Conservation (phyloP, 2,329 filamentous ascomycete genomes). For the Pyrenochaeta sp. region DNA sequence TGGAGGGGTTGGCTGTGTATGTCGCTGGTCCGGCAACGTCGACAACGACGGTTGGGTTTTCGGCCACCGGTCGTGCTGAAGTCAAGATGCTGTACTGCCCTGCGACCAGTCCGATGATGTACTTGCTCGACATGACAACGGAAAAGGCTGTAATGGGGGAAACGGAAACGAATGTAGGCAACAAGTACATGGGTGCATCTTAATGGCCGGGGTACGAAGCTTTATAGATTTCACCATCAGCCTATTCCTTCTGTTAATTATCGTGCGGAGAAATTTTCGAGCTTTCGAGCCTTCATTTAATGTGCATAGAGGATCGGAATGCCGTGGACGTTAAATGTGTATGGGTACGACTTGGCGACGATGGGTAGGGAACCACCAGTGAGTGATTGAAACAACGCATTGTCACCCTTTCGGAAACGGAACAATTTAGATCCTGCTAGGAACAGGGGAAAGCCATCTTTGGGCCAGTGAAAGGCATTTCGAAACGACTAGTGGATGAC, state of each 20-base stretch:
- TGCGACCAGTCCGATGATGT: conserved; percentile 7
- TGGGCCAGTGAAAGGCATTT: background rate
- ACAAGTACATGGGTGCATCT: background rate
- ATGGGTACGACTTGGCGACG: conserved; percentile 6
- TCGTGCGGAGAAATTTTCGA: background rate
- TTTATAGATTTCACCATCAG: background rate
- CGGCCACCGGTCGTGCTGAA: conserved; percentile 2
- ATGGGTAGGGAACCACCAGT: conserved; percentile 1
- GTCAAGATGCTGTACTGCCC: conserved; percentile 7
- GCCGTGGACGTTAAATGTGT: background rate
- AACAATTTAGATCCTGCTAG: conserved; percentile 3
- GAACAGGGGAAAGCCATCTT: background rate
- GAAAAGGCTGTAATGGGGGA: conserved; percentile 5
- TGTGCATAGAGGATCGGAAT: background rate
- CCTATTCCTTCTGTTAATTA: background rate
- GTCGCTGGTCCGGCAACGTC: conserved; percentile 10
- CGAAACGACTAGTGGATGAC: background rate
- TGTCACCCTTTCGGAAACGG: background rate
- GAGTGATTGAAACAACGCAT: conserved; percentile 9
- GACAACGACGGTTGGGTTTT: background rate
- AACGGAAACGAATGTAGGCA: background rate
- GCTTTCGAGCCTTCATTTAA: background rate
- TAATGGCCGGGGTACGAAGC: background rate
- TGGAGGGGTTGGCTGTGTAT: conserved; percentile 21
- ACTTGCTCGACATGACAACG: conserved; percentile 9